These are phyloP conservation scores for Actinomucor elegans DNA, from an alignment of 371 early-diverging fungal genomes.

Conservation along the genomic window DNA sequence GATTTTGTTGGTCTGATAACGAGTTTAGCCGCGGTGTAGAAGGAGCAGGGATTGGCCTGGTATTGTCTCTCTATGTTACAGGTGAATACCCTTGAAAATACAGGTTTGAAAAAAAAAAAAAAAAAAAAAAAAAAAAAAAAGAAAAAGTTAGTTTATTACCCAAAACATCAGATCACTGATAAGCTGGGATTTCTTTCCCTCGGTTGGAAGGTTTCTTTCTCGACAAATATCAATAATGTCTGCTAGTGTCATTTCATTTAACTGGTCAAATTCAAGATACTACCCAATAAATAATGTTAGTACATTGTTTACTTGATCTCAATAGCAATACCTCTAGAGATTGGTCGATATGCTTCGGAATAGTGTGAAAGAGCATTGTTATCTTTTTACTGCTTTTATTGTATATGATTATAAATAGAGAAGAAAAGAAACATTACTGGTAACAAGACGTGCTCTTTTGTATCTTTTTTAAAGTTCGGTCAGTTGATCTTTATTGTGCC, in stretches of 20 bases:
- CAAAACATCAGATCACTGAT: slow-evolving; percentile 63
- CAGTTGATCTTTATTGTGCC: too few species aligned
- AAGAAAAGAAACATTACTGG: too few species aligned
- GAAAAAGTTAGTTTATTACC: too few species aligned
- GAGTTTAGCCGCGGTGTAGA: slow-evolving; percentile 61
- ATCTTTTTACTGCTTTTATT: too few species aligned
- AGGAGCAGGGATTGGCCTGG: slow-evolving; percentile 67
- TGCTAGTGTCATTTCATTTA: slow-evolving; percentile 44
- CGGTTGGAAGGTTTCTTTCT: slow-evolving; percentile 56
- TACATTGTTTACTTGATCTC: background rate
- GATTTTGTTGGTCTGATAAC: slow-evolving; percentile 8
- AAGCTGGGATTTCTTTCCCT: slow-evolving; percentile 63
- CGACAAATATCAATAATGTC: slow-evolving; percentile 75
- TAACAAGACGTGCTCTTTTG: too few species aligned
- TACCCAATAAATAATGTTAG: background rate
- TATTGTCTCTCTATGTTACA: slow-evolving; percentile 58
- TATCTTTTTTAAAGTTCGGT: too few species aligned
- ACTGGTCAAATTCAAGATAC: slow-evolving; percentile 4
- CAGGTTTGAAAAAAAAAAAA: too few species aligned
- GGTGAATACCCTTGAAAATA: background rate
- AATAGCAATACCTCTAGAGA: slow-evolving; percentile 36
- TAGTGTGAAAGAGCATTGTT: slow-evolving; percentile 11
- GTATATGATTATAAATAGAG: too few species aligned
- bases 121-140: too few species aligned
- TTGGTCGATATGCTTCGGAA: slow-evolving; percentile 28